Evolutionary conservation across 345 rosid species (phyloP).

Genomic region (Salix viminalis): DNA sequence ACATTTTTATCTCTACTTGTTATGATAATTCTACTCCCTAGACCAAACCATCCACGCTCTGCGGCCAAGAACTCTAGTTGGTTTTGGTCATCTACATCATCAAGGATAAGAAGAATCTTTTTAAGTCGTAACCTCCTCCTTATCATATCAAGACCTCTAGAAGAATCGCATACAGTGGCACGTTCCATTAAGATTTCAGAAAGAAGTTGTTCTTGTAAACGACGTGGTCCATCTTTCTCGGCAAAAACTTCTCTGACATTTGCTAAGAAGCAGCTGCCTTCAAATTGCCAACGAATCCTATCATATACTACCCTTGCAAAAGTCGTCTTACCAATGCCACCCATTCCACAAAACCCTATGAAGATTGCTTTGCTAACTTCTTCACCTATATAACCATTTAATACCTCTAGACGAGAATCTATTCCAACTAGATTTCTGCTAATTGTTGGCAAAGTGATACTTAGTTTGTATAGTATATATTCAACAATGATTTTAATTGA

Average conservation of each 20-base stretch:
- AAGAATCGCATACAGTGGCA: background rate
- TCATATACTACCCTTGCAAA: background rate
- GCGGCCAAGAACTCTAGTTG: background rate
- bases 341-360: slow-evolving; percentile 7
- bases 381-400: no score
- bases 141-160: background rate
- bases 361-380: background rate
- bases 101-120: slow-evolving; percentile 13
- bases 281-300: background rate
- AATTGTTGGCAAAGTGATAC: no score
- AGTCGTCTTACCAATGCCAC: background rate
- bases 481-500: no score
- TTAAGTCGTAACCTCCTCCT: background rate
- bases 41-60: background rate
- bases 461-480: no score
- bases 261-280: slow-evolving; percentile 6
- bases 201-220: slow-evolving; percentile 6
- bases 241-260: slow-evolving; percentile 7
- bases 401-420: no score
- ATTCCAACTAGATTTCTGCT: no score
- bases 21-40: slow-evolving; percentile 14
- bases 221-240: background rate
- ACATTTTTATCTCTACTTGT: slow-evolving; percentile 5
- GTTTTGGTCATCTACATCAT: slow-evolving; percentile 2
- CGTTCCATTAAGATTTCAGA: background rate